A percentile compares a stretch with the other conserved stretches of the same genome.
phyloP scores from a whole-genome alignment of 2,329 filamentous ascomycete genomes.

The Cladosporium phlei region DNA sequence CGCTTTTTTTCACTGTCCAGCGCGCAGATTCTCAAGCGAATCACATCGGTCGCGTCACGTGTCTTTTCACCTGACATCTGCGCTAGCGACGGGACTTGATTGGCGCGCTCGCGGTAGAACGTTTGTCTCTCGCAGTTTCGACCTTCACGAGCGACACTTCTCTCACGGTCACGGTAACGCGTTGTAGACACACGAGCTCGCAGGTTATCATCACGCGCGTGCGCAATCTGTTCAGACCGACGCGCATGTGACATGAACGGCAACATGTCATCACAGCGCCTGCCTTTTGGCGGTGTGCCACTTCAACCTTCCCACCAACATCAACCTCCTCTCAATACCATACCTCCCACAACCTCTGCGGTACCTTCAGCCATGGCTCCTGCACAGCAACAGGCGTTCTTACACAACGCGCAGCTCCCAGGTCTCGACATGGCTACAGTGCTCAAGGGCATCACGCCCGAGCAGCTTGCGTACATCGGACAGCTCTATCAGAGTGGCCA shows the following conservation, averaged over 20 bases:
- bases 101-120: too few relatives aligned
- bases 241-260: constrained; percentile 8
- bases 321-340: constrained; percentile 9
- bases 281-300: constrained; percentile 17
- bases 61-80: too few relatives aligned
- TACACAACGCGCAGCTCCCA: constrained; percentile 24
- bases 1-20: too few relatives aligned
- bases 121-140: too few relatives aligned
- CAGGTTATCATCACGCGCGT: constrained; percentile 16
- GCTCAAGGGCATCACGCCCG: constrained; percentile 23
- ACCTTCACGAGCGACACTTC: too few relatives aligned
- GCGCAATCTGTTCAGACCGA: constrained; percentile 6
- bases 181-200: too few relatives aligned
- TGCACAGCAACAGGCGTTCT: constrained; percentile 16
- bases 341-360: constrained; percentile 12
- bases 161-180: too few relatives aligned
- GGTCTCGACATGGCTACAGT: constrained; percentile 19
- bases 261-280: constrained; percentile 20
- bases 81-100: too few relatives aligned
- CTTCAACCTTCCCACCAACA: constrained; percentile 15
- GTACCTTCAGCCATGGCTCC: constrained; percentile 8
- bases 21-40: too few relatives aligned
- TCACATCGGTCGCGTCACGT: too few relatives aligned
- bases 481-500: constrained; percentile 25
- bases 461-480: constrained; percentile 25